A percentile compares a stretch with the other conserved stretches of the same genome.
Conservation (phyloP, 257 asterid species). For the Marsdenia floribunda region DNA sequence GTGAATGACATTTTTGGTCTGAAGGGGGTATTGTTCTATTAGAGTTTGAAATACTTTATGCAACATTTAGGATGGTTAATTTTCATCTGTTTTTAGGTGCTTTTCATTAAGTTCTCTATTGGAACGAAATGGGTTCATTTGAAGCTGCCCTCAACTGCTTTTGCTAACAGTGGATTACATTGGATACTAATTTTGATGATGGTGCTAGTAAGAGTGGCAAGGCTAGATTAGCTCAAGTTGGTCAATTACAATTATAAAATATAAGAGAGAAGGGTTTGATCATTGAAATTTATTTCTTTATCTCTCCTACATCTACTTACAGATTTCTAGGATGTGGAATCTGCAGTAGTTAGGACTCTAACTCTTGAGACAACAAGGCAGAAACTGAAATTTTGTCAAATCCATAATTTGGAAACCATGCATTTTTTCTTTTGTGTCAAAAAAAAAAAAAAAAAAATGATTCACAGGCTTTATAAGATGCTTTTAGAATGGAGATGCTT, state of each 20-base stretch:
- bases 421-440: background rate
- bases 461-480: background rate
- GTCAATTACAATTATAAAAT: background rate
- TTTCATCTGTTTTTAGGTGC: background rate
- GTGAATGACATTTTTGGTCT: too few species aligned
- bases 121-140: background rate
- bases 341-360: background rate
- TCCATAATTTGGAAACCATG: background rate
- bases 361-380: background rate
- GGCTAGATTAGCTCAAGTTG: background rate
- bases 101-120: background rate
- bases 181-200: background rate
- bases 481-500: background rate
- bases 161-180: background rate
- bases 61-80: background rate
- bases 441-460: too few species aligned
- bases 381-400: background rate
- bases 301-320: background rate
- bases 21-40: background rate
- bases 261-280: background rate
- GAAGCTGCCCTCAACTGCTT: background rate
- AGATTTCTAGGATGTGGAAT: background rate
- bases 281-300: background rate
- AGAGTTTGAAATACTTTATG: conserved; percentile 9
- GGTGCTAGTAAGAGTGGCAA: background rate